A percentile compares a stretch with the other conserved stretches of the same genome.
Evolutionary conservation across 768 basidiomycete species (phyloP).

Genomic region (Tubosaeta sp.): DNA sequence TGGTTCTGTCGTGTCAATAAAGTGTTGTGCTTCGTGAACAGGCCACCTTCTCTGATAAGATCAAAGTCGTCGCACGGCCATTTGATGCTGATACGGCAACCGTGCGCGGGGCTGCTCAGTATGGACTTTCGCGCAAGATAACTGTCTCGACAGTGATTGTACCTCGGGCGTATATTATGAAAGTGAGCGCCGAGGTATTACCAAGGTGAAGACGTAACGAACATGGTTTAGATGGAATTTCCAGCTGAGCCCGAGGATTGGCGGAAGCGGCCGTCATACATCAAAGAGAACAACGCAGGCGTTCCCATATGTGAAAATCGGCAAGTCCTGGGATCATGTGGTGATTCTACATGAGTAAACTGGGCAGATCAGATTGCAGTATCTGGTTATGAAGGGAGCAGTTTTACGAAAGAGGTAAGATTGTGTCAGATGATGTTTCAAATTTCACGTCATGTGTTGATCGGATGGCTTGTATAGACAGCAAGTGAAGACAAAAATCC

Average conservation of each 20-base stretch:
- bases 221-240: constrained; percentile 62
- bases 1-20: neutral
- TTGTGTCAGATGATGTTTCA: neutral
- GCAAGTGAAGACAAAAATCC: constrained; percentile 77
- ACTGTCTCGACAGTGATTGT: constrained; percentile 81
- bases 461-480: constrained; percentile 45
- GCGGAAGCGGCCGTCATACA: constrained; percentile 81
- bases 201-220: constrained; percentile 1
- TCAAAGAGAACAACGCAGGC: constrained; percentile 71
- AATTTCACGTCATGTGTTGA: constrained; percentile 17
- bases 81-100: constrained; percentile 88
- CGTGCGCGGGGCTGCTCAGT: constrained; percentile 79
- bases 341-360: constrained; percentile 11
- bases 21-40: constrained; percentile 24
- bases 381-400: constrained; percentile 82
- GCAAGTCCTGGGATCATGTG: constrained; percentile 31
- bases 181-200: constrained; percentile 39
- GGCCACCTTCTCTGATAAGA: constrained; percentile 62
- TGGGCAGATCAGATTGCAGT: constrained; percentile 60
- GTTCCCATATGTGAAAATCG: constrained; percentile 82
- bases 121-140: constrained; percentile 70
- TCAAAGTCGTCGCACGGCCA: constrained; percentile 76
- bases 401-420: constrained; percentile 80
- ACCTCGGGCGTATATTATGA: constrained; percentile 84
- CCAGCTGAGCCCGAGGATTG: constrained; percentile 85